Percentiles rank a stretch among this genome's conserved stretches.
These are phyloP conservation scores for Zizania latifolia DNA, from an alignment of 176 grass and related monocot genomes.

Conservation along the genomic window DNA sequence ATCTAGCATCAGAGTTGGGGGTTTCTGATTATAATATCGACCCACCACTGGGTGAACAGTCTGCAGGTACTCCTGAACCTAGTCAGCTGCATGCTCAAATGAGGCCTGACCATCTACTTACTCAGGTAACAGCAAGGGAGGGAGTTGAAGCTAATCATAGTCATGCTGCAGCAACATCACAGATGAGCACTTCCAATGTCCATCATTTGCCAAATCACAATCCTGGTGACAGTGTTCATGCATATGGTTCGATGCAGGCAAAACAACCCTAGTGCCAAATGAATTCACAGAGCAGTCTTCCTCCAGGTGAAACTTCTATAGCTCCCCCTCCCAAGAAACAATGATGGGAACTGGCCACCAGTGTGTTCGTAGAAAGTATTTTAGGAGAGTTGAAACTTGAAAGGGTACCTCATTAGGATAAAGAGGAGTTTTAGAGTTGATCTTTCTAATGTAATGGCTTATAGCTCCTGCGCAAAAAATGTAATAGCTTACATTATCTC, in stretches of 20 bases:
- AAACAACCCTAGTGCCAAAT: background rate
- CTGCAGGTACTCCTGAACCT: background rate
- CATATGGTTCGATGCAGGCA: background rate
- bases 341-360: background rate
- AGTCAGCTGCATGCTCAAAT: background rate
- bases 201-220: background rate
- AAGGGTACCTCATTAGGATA: conserved; percentile 7
- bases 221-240: background rate
- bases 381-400: conserved; percentile 13
- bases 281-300: conserved; percentile 14
- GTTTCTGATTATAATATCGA: conserved; percentile 33
- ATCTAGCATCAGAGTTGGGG: conserved; percentile 46
- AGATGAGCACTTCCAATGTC: background rate
- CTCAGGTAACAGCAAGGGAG: background rate
- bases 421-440: background rate
- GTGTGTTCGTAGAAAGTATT: background rate
- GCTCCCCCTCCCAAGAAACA: background rate
- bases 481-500: background rate
- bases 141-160: background rate
- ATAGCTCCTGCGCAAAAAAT: background rate
- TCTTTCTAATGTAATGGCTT: background rate
- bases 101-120: background rate
- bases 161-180: background rate
- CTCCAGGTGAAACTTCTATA: background rate
- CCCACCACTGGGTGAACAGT: conserved; percentile 14